These are phyloP conservation scores for Beauveria sp. DNA, from an alignment of 2,329 filamentous ascomycete genomes.

Conservation along the genomic window DNA sequence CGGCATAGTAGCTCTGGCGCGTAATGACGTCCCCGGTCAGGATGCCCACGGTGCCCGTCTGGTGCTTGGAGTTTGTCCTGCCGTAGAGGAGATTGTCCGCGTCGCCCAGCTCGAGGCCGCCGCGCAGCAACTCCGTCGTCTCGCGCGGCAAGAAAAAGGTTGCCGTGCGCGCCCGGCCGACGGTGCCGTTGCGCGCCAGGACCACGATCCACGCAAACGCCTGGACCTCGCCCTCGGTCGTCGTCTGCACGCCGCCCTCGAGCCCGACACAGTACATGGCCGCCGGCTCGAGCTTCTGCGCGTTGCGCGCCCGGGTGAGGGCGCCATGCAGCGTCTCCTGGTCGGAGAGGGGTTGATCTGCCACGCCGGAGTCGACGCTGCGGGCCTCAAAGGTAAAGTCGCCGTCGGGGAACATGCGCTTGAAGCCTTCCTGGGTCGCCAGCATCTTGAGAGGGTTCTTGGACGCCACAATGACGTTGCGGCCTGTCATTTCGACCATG, in stretches of 20 bases:
- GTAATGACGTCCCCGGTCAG: slow-evolving; percentile 30
- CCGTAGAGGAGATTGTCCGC: slow-evolving; percentile 32
- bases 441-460: slow-evolving; percentile 32
- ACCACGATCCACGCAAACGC: slow-evolving; percentile 35
- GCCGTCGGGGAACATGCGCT: slow-evolving; percentile 24
- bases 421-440: slow-evolving; percentile 29
- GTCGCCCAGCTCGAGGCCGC: slow-evolving; percentile 31
- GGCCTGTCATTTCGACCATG: neutral
- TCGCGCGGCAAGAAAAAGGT: slow-evolving; percentile 30
- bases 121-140: slow-evolving; percentile 25
- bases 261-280: slow-evolving; percentile 34
- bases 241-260: slow-evolving; percentile 32
- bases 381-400: slow-evolving; percentile 20
- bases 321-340: slow-evolving; percentile 31
- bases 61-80: slow-evolving; percentile 28
- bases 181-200: slow-evolving; percentile 18
- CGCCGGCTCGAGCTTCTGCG: slow-evolving; percentile 20
- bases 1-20: slow-evolving; percentile 28
- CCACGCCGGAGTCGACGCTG: slow-evolving; percentile 29
- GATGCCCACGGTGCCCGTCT: slow-evolving; percentile 31
- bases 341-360: slow-evolving; percentile 32
- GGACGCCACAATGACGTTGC: slow-evolving; percentile 27
- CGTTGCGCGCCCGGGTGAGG: slow-evolving; percentile 27
- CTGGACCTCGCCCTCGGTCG: slow-evolving; percentile 18
- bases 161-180: slow-evolving; percentile 30